Conservation (phyloP, 441 rosid genomes). For the Euphorbia corollata region DNA sequence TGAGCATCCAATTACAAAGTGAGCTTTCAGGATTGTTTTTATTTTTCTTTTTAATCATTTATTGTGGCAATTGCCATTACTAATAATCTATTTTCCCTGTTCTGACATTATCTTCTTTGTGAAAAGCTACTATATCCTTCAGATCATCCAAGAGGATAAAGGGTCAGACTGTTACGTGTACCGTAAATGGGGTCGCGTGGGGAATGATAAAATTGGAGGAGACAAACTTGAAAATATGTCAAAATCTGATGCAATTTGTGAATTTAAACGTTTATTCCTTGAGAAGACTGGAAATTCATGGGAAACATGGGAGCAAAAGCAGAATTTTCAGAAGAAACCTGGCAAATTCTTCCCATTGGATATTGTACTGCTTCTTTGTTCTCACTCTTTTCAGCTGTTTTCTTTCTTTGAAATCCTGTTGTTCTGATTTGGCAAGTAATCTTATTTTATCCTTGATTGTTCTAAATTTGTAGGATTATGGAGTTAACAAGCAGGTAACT, state of each 20-base stretch:
- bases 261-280: constrained; percentile 70
- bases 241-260: constrained; percentile 70
- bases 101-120: constrained; percentile 19
- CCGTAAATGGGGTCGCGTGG: constrained; percentile 97
- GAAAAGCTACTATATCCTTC: constrained; percentile 79
- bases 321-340: constrained; percentile 70
- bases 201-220: constrained; percentile 79
- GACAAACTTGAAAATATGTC: constrained; percentile 59
- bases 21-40: constrained; percentile 3
- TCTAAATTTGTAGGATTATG: constrained; percentile 67
- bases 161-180: constrained; percentile 64
- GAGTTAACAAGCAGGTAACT: constrained; percentile 59
- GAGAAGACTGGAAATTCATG: constrained; percentile 92
- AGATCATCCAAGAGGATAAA: constrained; percentile 88
- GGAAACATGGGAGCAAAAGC: constrained; percentile 87
- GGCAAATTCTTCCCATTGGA: constrained; percentile 87
- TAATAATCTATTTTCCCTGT: not conserved
- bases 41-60: not conserved
- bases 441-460: not conserved
- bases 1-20: not conserved
- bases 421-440: constrained; percentile 1
- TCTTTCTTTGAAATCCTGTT: not conserved
- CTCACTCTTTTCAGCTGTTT: constrained; percentile 4
- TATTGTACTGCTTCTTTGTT: constrained; percentile 42
- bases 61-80: constrained; percentile 4